Conservation (phyloP, 257 asterid species). For the Solanum dulcamara region DNA sequence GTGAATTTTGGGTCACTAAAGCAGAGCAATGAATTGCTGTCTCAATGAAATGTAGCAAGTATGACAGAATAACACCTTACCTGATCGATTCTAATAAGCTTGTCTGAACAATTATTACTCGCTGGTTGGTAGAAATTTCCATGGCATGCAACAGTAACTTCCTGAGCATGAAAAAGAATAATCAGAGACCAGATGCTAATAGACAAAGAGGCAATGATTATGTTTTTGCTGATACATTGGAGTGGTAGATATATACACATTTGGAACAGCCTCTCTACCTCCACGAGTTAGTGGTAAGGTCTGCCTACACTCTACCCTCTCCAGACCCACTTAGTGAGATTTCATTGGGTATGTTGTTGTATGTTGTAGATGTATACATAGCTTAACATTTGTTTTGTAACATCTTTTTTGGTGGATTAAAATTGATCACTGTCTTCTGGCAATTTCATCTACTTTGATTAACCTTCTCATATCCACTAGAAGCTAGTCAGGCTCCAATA, state of each 20-base stretch:
- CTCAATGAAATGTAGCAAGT: neutral
- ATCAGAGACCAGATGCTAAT: conserved; percentile 1
- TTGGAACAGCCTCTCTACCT: too few relatives aligned
- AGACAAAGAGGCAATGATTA: neutral
- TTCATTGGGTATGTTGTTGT: too few relatives aligned
- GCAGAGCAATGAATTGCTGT: neutral
- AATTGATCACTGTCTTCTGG: neutral
- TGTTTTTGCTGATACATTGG: neutral
- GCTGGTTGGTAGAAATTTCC: conserved; percentile 56
- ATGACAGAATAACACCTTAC: conserved; percentile 25
- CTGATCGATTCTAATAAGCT: conserved; percentile 40
- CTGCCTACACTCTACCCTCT: too few relatives aligned
- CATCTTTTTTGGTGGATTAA: neutral
- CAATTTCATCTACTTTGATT: neutral
- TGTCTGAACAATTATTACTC: conserved; percentile 34
- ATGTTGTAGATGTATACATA: neutral
- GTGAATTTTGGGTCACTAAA: neutral
- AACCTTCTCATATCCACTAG: neutral
- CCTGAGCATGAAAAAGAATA: conserved; percentile 34
- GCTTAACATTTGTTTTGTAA: neutral
- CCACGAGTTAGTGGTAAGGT: too few relatives aligned
- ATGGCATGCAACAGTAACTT: conserved; percentile 36
- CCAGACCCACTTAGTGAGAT: too few relatives aligned
- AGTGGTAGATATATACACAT: neutral
- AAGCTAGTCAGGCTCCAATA: neutral